Evolutionary conservation across 2,329 filamentous ascomycete genomes (phyloP).

Genomic region (Thielaviopsis punctulata): DNA sequence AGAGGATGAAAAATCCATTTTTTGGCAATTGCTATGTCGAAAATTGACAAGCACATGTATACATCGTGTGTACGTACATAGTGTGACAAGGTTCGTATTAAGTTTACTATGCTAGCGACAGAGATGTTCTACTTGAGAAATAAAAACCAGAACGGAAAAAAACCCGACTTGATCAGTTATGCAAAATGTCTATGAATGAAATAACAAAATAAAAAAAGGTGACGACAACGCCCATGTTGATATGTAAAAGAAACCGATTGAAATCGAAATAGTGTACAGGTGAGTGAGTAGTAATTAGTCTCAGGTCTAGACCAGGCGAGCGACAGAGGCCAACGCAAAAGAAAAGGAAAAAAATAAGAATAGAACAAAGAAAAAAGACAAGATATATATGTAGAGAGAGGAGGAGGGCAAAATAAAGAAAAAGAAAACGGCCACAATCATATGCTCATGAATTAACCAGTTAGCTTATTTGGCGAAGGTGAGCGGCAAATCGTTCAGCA

Average conservation of each 20-base stretch:
- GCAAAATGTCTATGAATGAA: not conserved
- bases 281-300: not conserved
- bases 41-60: no score
- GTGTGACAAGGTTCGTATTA: no score
- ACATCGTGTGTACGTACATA: no score
- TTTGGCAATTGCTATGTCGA: no score
- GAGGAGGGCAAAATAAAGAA: not conserved
- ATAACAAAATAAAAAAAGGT: not conserved
- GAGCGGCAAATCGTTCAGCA: conserved; percentile 19
- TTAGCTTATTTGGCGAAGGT: conserved; percentile 13
- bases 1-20: no score
- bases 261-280: not conserved
- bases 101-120: no score
- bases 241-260: not conserved
- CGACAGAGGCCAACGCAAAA: not conserved
- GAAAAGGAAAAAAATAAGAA: not conserved
- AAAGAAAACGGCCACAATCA: not conserved
- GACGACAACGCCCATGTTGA: not conserved
- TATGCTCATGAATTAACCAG: not conserved
- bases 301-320: not conserved
- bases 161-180: conserved; percentile 10
- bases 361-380: not conserved
- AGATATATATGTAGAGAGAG: not conserved
- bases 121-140: no score
- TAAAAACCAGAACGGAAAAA: conserved; percentile 11